Evolutionary conservation across 2,329 filamentous ascomycete species (phyloP).

Genomic region (Aspergillus uvarum): DNA sequence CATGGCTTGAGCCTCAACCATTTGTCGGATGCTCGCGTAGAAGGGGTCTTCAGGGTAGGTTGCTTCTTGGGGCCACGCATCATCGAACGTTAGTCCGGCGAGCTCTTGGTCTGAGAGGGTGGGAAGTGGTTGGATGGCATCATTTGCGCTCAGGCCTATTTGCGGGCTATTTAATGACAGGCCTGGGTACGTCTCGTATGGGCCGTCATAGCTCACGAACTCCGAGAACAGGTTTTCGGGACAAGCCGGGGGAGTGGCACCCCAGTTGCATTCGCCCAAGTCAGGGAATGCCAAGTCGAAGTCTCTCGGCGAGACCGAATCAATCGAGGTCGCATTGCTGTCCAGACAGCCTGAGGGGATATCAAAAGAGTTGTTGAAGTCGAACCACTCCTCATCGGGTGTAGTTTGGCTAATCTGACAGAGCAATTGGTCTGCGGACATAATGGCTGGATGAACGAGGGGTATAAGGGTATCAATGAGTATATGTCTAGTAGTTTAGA

Average conservation of each 20-base stretch:
- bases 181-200: constrained; percentile 20
- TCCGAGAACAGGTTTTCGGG: constrained; percentile 27
- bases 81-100: constrained; percentile 6
- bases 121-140: constrained; percentile 12
- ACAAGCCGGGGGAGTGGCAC: constrained; percentile 18
- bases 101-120: constrained; percentile 5
- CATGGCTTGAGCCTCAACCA: constrained; percentile 41
- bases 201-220: constrained; percentile 22
- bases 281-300: constrained; percentile 28
- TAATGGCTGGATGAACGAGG: constrained; percentile 12
- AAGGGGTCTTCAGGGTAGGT: constrained; percentile 13
- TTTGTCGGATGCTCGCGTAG: constrained; percentile 27
- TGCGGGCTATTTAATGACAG: constrained; percentile 17
- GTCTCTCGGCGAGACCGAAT: constrained; percentile 32
- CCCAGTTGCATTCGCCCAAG: constrained; percentile 24
- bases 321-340: constrained; percentile 30
- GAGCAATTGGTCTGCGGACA: constrained; percentile 32
- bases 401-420: constrained; percentile 21
- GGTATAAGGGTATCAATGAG: neutral
- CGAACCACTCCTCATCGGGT: constrained; percentile 30
- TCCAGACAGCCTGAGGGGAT: constrained; percentile 29
- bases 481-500: neutral
- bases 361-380: constrained; percentile 38
- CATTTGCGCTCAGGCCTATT: constrained; percentile 17
- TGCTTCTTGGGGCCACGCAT: constrained; percentile 16